Evolutionary conservation across 2,329 filamentous ascomycete genomes (phyloP).

Genomic region (Pseudocercospora macadamiae): DNA sequence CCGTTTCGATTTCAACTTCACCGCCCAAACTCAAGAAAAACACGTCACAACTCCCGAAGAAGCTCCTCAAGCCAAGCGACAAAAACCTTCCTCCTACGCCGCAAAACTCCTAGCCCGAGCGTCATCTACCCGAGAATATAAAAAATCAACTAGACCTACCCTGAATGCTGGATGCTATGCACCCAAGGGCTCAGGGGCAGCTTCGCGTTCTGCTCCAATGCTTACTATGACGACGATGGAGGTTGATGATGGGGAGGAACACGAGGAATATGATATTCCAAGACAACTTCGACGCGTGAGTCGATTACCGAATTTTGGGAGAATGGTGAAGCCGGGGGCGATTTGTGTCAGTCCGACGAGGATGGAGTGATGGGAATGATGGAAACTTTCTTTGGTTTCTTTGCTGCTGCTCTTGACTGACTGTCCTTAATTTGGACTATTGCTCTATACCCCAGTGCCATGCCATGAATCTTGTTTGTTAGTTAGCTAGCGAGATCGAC

Average conservation of each 20-base stretch:
- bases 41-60: background rate
- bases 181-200: background rate
- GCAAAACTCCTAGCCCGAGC: background rate
- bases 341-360: background rate
- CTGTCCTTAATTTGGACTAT: background rate
- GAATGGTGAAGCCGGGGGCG: background rate
- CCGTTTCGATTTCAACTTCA: slow-evolving; percentile 1
- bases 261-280: background rate
- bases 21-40: background rate
- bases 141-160: background rate
- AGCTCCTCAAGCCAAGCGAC: background rate
- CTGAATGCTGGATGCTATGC: background rate
- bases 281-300: too few species aligned
- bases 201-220: background rate
- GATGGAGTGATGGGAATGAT: background rate
- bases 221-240: background rate
- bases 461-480: background rate
- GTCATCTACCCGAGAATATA: background rate
- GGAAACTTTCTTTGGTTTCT: background rate
- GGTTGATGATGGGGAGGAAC: background rate
- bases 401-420: background rate
- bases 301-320: background rate
- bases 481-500: background rate
- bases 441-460: background rate
- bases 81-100: background rate